phyloP scores from a whole-genome alignment of 2,329 filamentous ascomycete genomes.

The Massarina eburnea region DNA sequence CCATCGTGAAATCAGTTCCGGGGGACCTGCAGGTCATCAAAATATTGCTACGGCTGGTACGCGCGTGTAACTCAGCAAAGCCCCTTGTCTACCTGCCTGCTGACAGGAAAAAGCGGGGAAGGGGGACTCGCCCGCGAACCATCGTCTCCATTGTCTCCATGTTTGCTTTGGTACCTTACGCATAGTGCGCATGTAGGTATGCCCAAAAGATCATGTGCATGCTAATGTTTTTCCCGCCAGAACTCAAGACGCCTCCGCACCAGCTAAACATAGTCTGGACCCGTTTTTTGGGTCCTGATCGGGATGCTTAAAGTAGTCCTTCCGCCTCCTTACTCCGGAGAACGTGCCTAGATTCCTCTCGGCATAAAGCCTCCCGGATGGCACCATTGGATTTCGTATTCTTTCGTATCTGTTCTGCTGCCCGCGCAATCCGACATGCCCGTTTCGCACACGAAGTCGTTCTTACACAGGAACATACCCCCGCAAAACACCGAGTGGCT shows the following conservation, averaged over 20 bases:
- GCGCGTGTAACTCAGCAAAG: constrained; percentile 2
- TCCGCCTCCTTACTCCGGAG: not conserved
- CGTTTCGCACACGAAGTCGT: too few relatives aligned
- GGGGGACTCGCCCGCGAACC: constrained; percentile 7
- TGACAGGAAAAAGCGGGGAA: constrained; percentile 11
- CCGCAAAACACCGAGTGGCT: too few relatives aligned
- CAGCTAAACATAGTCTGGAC: constrained; percentile 1
- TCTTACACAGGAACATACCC: too few relatives aligned
- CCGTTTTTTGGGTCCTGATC: constrained; percentile 3
- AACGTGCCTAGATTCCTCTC: too few relatives aligned
- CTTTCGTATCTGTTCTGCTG: too few relatives aligned
- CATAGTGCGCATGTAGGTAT: too few relatives aligned
- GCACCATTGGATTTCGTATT: too few relatives aligned
- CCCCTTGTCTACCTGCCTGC: not conserved
- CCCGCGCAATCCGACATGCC: too few relatives aligned
- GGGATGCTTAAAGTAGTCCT: not conserved
- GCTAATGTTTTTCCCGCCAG: constrained; percentile 7
- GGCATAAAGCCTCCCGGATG: too few relatives aligned
- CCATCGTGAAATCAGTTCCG: not conserved
- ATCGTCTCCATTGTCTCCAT: not conserved
- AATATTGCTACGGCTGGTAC: constrained; percentile 1
- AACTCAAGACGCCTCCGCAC: constrained; percentile 2
- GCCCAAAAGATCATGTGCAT: constrained; percentile 8
- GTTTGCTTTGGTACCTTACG: not conserved
- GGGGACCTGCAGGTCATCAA: not conserved